Evolutionary conservation across 768 basidiomycete species (phyloP).

Genomic region (Rhizopogon rudus): DNA sequence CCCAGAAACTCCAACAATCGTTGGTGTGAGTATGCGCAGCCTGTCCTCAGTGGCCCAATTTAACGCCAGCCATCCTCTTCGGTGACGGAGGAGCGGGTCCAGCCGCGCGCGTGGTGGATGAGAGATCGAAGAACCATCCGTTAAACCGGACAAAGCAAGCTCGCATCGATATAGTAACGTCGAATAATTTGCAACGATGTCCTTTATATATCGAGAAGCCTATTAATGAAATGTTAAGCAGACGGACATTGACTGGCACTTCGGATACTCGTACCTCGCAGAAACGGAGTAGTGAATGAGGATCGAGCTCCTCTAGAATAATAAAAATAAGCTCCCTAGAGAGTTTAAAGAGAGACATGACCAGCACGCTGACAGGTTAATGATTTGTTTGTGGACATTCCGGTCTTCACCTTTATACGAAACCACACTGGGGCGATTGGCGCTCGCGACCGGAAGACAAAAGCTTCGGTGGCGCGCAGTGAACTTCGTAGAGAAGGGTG

Average conservation of each 20-base stretch:
- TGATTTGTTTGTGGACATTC: conserved; percentile 8
- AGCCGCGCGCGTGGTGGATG: conserved; percentile 18
- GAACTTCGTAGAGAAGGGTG: conserved; percentile 23
- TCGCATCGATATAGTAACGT: conserved; percentile 28
- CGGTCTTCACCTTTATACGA: conserved; percentile 23
- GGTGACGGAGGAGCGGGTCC: conserved; percentile 24
- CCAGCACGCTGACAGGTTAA: conserved; percentile 27
- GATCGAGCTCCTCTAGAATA: conserved; percentile 30
- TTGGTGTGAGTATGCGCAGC: conserved; percentile 25
- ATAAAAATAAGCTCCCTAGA: conserved; percentile 23
- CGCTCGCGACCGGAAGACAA: conserved; percentile 26
- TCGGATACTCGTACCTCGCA: conserved; percentile 17
- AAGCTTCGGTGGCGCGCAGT: conserved; percentile 26
- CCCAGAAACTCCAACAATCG: conserved; percentile 27
- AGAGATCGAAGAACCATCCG: conserved; percentile 19
- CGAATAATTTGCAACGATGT: conserved; percentile 18
- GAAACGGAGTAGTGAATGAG: conserved; percentile 27
- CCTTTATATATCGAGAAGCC: conserved; percentile 20
- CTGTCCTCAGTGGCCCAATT: conserved; percentile 26
- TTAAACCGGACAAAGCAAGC: conserved; percentile 26
- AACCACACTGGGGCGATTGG: conserved; percentile 15
- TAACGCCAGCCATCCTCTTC: conserved; percentile 29
- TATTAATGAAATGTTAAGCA: conserved; percentile 4
- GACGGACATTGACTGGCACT: not conserved
- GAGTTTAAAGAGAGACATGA: conserved; percentile 30